These are phyloP conservation scores for thale cress (Arabidopsis thaliana) DNA, from an alignment of 345 rosid genomes.

Conservation along the genomic window TAIR10.1 NC_003075.7:16499001-16499500, in stretches of 20 bases:
- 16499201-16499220: conserved; percentile 51
- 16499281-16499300: conserved; percentile 98
- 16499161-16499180: no score
- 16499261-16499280: conserved; percentile 97
- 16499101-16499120: conserved; percentile 99
- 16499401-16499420: not conserved
- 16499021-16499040: conserved; percentile 65
- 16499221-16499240: conserved; percentile 95
- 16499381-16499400: not conserved
- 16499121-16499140: conserved; percentile 82
- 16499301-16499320: conserved; percentile 99
- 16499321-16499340: conserved; percentile 96
- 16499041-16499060: conserved; percentile 51
- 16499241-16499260: conserved; percentile 97
- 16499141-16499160: not conserved
- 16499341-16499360: conserved; percentile 93
- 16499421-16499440: conserved; percentile 33
- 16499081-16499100: conserved; percentile 95
- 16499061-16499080: conserved; percentile 91
- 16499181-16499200: conserved; percentile 11
- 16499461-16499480: conserved; percentile 91
- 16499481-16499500: conserved; percentile 72
- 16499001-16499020: conserved; percentile 45
- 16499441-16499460: conserved; percentile 91
- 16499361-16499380: not conserved